Conservation (phyloP, 441 rosid genomes). For the Populus hybrid region DNA sequence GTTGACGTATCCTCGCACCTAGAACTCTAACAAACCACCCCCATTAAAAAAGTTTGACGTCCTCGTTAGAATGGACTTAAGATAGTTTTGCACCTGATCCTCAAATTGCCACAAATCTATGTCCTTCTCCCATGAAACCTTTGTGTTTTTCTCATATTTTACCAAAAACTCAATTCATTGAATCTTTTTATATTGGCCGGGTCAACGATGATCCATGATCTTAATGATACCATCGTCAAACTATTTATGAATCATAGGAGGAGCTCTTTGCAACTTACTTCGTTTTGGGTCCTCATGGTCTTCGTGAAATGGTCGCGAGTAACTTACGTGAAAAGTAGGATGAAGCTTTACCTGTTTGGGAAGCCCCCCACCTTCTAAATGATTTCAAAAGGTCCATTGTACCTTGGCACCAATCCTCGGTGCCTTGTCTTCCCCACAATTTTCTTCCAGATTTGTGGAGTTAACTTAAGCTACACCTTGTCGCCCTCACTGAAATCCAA, state of each 20-base stretch:
- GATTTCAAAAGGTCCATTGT: slow-evolving; percentile 4
- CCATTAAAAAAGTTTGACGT: too few relatives aligned
- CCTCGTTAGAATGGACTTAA: neutral
- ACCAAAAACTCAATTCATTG: neutral
- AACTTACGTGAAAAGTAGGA: neutral
- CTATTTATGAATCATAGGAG: neutral
- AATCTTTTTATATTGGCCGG: neutral
- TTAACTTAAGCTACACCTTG: neutral
- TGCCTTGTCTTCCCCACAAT: neutral
- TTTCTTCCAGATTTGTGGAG: slow-evolving; percentile 2
- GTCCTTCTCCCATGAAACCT: neutral
- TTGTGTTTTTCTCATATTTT: neutral
- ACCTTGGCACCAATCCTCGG: neutral
- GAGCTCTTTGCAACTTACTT: neutral
- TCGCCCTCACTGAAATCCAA: neutral
- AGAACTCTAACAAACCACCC: neutral
- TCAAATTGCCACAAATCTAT: neutral
- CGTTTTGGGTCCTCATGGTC: neutral
- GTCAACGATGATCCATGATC: neutral
- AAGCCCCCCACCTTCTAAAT: neutral
- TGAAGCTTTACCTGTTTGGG: neutral
- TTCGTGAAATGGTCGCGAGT: neutral
- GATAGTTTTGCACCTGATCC: neutral
- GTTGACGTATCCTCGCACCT: neutral
- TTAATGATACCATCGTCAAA: neutral